A percentile compares a stretch with the other conserved stretches of the same genome.
Conservation (phyloP, 352 stramenopile genomes). For the Phytophthora lateralis region DNA sequence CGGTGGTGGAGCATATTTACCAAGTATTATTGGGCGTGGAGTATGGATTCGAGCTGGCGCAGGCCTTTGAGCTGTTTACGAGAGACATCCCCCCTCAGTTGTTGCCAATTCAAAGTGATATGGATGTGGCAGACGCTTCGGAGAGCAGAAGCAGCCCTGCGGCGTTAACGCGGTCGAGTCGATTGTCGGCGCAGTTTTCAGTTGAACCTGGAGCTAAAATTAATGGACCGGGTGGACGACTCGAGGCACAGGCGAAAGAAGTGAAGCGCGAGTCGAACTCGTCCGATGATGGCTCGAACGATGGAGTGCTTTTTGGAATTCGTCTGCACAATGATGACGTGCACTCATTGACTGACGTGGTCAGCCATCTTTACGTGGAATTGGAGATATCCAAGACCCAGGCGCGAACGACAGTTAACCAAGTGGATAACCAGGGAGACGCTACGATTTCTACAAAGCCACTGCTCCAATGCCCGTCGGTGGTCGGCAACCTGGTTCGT, state of each 20-base stretch:
- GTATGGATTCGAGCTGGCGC: conserved; percentile 73
- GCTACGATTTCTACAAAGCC: conserved; percentile 44
- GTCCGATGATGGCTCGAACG: conserved; percentile 1
- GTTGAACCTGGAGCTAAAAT: conserved; percentile 22
- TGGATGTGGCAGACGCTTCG: conserved; percentile 36
- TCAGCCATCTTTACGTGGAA: conserved; percentile 65
- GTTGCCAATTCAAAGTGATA: conserved; percentile 44
- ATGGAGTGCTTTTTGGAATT: conserved; percentile 49
- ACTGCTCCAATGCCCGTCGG: conserved; percentile 50
- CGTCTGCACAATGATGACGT: conserved; percentile 89
- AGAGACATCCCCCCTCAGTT: conserved; percentile 55
- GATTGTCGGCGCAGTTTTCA: conserved; percentile 30
- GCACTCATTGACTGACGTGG: conserved; percentile 74
- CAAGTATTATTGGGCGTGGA: conserved; percentile 68
- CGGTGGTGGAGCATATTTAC: conserved; percentile 79
- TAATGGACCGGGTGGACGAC: conserved; percentile 31
- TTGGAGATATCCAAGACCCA: conserved; percentile 60
- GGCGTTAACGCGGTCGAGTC: conserved; percentile 12
- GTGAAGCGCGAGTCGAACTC: conserved; percentile 18
- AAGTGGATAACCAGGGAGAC: conserved; percentile 70
- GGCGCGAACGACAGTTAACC: conserved; percentile 53
- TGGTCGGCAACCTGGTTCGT: conserved; percentile 61
- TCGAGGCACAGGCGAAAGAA: conserved; percentile 31
- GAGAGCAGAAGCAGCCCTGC: conserved; percentile 8
- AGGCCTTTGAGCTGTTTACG: conserved; percentile 76